These are phyloP conservation scores for Fragilaria radians DNA, from an alignment of 108 stramenopile genomes.

Conservation along the genomic window DNA sequence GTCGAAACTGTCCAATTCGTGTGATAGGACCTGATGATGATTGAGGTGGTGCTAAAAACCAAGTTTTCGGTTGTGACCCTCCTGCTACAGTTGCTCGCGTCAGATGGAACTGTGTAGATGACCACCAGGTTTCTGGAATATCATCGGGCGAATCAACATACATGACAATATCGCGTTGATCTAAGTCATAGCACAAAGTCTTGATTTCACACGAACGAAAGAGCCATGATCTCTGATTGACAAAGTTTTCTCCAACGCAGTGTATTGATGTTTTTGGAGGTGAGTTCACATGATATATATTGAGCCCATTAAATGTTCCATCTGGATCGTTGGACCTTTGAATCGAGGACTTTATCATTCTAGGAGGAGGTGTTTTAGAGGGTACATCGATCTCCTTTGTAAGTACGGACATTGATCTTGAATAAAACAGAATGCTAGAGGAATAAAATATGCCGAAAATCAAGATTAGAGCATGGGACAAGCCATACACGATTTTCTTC, in stretches of 20 bases:
- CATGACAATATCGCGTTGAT: neutral
- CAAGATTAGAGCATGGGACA: no score
- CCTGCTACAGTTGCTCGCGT: constrained; percentile 22
- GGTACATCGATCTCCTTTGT: no score
- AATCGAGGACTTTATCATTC: no score
- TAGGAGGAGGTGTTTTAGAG: no score
- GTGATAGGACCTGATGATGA: neutral
- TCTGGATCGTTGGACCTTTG: no score
- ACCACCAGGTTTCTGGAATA: neutral
- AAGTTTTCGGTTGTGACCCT: constrained; percentile 49
- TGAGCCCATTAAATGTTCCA: constrained; percentile 28
- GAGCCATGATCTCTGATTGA: neutral
- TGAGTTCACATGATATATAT: constrained; percentile 10
- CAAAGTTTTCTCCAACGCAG: constrained; percentile 11
- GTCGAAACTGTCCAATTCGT: constrained; percentile 4
- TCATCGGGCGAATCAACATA: constrained; percentile 7
- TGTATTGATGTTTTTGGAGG: neutral
- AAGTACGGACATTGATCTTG: no score
- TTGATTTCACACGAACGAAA: neutral
- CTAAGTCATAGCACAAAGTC: neutral
- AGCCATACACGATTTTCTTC: no score
- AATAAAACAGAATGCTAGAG: no score
- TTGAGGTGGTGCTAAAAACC: constrained; percentile 18
- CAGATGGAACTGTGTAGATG: constrained; percentile 4
- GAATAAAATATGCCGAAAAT: no score